Base-by-base conservation (phyloP, 2,329 filamentous ascomycete genomes). In the Colletotrichum godetiae region DNA sequence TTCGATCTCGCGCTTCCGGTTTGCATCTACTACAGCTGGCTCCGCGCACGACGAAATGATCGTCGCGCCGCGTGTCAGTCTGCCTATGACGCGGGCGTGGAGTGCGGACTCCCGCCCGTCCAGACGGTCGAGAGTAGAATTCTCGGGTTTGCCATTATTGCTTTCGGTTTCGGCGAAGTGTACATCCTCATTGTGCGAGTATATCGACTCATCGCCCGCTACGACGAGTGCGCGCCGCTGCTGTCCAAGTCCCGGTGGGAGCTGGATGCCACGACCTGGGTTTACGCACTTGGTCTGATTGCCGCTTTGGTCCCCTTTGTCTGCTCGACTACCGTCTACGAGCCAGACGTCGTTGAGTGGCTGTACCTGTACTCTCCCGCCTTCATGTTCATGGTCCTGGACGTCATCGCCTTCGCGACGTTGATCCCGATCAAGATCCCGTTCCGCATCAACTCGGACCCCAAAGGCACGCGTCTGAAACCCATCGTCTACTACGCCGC, bases 301-400 rank as follows among this genome's bases (percentile, higher is more conserved):
- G 70, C 70, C 13, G 70, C 70, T 1, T n/a, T 73, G 22, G 70
- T 73, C 2, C 70, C 70, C 2, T 73, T 73, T 11, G 70, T 73
- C 12, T 70, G 67, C 60, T 73, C 70, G 15, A 73, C 70, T 11
- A 73, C 70, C 13, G 70, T 73, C 3, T 73, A 73, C 46, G 70
- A 73, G 58, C 70, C 70, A 2, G 27, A 49, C 12, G 70, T 73
- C 13, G 70, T 73, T 19, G 67, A 70, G 60, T 73, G 70, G 70
- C 60, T 73, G 55, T 73, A 73, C 67, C 70, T 73, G 27, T 73
- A 73, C 67, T 57, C 70, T 0, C 70, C 70, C 1, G 70, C 67
- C 55, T 73, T 73, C 56, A 73, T 73, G 70, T 73, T 73, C 70
- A 73, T 73, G 70, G 67, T 73, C 13, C 60, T 73, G 1, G 70